Evolutionary conservation across 345 rosid genomes (phyloP).

Genomic region (Arabidopsis arenosa): DNA sequence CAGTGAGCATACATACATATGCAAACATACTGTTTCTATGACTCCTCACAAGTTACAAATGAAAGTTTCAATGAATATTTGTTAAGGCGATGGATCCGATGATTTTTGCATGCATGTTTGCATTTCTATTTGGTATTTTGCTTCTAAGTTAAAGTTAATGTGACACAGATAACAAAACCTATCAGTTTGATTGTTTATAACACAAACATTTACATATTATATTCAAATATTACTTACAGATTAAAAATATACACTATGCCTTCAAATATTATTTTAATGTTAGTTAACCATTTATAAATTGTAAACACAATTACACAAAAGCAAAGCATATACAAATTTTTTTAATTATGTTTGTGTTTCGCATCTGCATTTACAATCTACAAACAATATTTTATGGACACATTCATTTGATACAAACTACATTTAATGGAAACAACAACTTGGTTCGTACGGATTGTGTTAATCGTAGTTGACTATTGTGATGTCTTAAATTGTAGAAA

Average conservation of each 20-base stretch:
- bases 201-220: not conserved
- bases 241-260: too few species aligned
- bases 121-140: not conserved
- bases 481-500: not conserved
- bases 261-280: too few species aligned
- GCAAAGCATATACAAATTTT: not conserved
- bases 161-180: not conserved
- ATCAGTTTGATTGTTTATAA: not conserved
- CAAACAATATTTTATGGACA: not conserved
- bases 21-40: not conserved
- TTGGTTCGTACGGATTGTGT: not conserved
- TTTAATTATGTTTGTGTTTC: not conserved
- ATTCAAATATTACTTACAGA: too few species aligned
- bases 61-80: not conserved
- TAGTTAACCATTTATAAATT: too few species aligned
- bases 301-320: not conserved
- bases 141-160: too few species aligned
- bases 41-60: not conserved
- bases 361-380: not conserved
- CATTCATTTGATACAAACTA: not conserved
- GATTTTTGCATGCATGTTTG: not conserved
- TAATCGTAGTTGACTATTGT: not conserved
- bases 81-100: not conserved
- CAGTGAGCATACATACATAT: not conserved
- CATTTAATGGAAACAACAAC: not conserved